Evolutionary conservation across 192 early-diverging fungal genomes (phyloP).

Genomic region (Backusella mclennaniae): DNA sequence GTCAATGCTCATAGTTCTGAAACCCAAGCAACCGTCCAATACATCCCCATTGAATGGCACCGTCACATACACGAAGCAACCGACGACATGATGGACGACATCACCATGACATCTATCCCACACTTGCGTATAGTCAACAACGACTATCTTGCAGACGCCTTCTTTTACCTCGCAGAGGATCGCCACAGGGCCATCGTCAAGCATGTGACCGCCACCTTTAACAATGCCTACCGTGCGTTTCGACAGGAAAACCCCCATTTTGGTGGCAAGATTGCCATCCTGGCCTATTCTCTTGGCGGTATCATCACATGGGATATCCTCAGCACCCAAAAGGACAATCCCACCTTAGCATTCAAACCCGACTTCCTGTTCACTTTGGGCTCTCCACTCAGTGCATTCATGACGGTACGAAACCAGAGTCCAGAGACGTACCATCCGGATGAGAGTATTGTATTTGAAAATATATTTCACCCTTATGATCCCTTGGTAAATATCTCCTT

Average conservation of each 20-base stretch:
- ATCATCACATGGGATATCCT: conserved; percentile 67
- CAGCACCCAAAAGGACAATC: neutral
- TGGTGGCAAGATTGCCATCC: conserved; percentile 53
- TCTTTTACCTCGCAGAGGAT: conserved; percentile 25
- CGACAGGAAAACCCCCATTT: conserved; percentile 51
- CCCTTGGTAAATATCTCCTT: conserved; percentile 39
- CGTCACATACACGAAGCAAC: conserved; percentile 35
- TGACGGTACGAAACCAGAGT: conserved; percentile 56
- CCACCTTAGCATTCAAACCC: neutral
- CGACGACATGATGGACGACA: conserved; percentile 28
- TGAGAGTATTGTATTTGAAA: conserved; percentile 53
- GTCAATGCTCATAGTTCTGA: conserved; percentile 33
- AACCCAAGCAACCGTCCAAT: conserved; percentile 31
- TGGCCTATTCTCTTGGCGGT: conserved; percentile 65
- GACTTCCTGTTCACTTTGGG: conserved; percentile 20
- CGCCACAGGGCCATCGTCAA: conserved; percentile 27
- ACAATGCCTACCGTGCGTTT: conserved; percentile 43
- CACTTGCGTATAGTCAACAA: conserved; percentile 27
- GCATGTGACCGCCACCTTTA: conserved; percentile 21
- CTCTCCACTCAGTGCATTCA: conserved; percentile 45
- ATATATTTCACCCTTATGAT: conserved; percentile 71
- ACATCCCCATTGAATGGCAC: conserved; percentile 42
- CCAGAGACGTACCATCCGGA: conserved; percentile 48
- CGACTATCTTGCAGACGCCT: conserved; percentile 20
- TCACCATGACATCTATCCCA: conserved; percentile 39